A percentile compares a stretch with the other conserved stretches of the same genome.
These are phyloP conservation scores for Pyrenopolyporus hunteri DNA, from an alignment of 495 filamentous ascomycete genomes.

Conservation along the genomic window DNA sequence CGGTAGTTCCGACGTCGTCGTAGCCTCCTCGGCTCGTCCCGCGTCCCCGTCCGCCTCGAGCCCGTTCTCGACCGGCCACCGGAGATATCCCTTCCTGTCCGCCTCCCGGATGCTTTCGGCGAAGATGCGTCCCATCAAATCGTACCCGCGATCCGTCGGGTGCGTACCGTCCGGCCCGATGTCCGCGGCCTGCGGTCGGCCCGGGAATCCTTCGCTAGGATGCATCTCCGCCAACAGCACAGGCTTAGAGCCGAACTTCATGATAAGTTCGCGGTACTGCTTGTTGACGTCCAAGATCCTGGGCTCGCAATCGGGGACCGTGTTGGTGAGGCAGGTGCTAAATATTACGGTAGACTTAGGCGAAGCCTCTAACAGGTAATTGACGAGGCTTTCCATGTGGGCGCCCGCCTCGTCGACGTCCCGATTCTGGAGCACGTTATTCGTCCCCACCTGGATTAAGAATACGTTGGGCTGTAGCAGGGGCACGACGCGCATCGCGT, in stretches of 20 bases:
- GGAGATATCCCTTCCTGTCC: constrained; percentile 44
- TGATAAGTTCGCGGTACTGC: constrained; percentile 41
- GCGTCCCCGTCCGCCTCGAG: constrained; percentile 39
- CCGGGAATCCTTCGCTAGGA: constrained; percentile 36
- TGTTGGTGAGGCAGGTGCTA: constrained; percentile 43
- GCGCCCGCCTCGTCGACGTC: constrained; percentile 40
- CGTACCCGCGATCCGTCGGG: constrained; percentile 52
- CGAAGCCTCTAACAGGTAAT: constrained; percentile 36
- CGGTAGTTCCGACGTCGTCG: constrained; percentile 21
- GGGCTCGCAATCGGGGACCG: constrained; percentile 44
- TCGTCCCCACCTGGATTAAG: constrained; percentile 50
- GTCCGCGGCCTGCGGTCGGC: constrained; percentile 25
- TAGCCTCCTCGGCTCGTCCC: constrained; percentile 21
- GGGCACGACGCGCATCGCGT: constrained; percentile 41
- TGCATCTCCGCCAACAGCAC: constrained; percentile 42
- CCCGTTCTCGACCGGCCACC: constrained; percentile 41
- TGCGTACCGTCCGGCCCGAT: constrained; percentile 45
- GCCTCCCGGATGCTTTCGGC: constrained; percentile 44
- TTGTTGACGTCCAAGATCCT: constrained; percentile 44
- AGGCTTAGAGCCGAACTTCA: constrained; percentile 36
- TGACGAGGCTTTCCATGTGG: constrained; percentile 40
- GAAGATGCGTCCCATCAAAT: constrained; percentile 52
- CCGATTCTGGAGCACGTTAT: constrained; percentile 43
- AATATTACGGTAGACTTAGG: constrained; percentile 38
- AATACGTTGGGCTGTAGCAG: constrained; percentile 47